A percentile compares a stretch with the other conserved stretches of the same genome.
Conservation (phyloP, 768 basidiomycete genomes). For the Pleurotus tuoliensis region DNA sequence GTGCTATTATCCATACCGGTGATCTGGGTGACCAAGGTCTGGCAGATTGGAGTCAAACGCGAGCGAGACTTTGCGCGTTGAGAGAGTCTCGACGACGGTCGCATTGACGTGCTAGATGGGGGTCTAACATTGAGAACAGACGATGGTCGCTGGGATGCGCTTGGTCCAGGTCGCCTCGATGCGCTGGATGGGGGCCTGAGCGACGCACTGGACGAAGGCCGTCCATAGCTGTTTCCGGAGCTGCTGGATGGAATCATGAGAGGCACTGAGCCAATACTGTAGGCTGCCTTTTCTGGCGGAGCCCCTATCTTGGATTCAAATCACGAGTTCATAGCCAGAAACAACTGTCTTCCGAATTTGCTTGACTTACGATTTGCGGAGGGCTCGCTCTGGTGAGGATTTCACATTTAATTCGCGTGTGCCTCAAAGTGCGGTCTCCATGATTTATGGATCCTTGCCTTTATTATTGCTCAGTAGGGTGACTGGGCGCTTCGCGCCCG, state of each 20-base stretch:
- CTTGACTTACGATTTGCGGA: too few relatives aligned
- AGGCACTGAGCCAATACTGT: too few relatives aligned
- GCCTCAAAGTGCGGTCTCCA: too few relatives aligned
- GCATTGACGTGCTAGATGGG: conserved; percentile 36
- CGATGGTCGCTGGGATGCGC: conserved; percentile 40
- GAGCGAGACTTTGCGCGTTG: conserved; percentile 30
- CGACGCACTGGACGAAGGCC: conserved; percentile 20
- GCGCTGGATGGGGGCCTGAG: conserved; percentile 29
- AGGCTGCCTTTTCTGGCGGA: too few relatives aligned
- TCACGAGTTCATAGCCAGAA: too few relatives aligned
- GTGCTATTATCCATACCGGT: conserved; percentile 49
- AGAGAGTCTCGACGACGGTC: conserved; percentile 49
- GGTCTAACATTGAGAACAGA: conserved; percentile 34
- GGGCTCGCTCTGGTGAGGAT: too few relatives aligned
- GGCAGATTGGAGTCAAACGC: conserved; percentile 50
- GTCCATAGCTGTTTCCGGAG: not conserved
- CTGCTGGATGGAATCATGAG: conserved; percentile 7
- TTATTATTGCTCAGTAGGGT: too few relatives aligned
- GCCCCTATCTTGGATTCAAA: too few relatives aligned
- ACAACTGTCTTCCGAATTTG: too few relatives aligned
- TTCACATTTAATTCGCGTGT: too few relatives aligned
- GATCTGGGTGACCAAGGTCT: conserved; percentile 50
- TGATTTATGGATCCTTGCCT: too few relatives aligned
- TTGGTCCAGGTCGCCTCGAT: conserved; percentile 39
- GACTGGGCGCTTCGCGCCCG: too few relatives aligned